Evolutionary conservation across 352 stramenopile genomes (phyloP).

Genomic region (Pythium grandisporangium): DNA sequence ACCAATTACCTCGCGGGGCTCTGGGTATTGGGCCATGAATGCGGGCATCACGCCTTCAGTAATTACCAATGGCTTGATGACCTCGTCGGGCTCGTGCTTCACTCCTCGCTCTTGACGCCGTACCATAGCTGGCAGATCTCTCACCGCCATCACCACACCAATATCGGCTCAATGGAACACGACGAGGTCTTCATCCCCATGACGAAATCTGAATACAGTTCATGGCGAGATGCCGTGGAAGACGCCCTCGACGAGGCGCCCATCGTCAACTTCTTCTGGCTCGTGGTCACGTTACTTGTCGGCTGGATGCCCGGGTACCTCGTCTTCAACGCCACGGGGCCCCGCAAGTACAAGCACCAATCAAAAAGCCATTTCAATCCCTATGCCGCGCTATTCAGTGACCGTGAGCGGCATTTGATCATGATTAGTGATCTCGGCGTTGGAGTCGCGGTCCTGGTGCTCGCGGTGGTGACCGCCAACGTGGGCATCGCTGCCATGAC

Average conservation of each 20-base stretch:
- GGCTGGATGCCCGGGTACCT: conserved; percentile 96
- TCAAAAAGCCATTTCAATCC: conserved; percentile 92
- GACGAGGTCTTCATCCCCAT: conserved; percentile 72
- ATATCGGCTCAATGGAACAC: conserved; percentile 66
- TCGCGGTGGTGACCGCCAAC: conserved; percentile 43
- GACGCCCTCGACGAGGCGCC: conserved; percentile 47
- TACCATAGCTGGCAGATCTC: conserved; percentile 68
- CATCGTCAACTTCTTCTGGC: conserved; percentile 90
- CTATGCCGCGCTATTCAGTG: conserved; percentile 90
- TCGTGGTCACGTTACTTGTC: conserved; percentile 88
- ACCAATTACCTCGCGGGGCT: conserved; percentile 63
- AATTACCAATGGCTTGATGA: conserved; percentile 62
- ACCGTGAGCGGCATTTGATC: conserved; percentile 88
- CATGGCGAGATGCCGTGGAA: conserved; percentile 74
- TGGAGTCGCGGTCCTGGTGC: conserved; percentile 53
- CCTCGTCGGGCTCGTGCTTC: conserved; percentile 42
- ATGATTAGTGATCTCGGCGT: conserved; percentile 85
- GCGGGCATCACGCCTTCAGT: conserved; percentile 58
- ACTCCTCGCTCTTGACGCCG: conserved; percentile 61
- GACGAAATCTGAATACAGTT: conserved; percentile 83
- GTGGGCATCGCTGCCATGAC: conserved; percentile 74
- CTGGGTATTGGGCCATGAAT: conserved; percentile 66
- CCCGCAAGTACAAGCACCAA: conserved; percentile 76
- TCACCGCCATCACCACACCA: conserved; percentile 72
- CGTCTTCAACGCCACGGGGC: conserved; percentile 89